Evolutionary conservation across 495 filamentous ascomycete species (phyloP), one percentile per base, ranked within the genome.

Genomic region (Amorphotheca resinae): DNA sequence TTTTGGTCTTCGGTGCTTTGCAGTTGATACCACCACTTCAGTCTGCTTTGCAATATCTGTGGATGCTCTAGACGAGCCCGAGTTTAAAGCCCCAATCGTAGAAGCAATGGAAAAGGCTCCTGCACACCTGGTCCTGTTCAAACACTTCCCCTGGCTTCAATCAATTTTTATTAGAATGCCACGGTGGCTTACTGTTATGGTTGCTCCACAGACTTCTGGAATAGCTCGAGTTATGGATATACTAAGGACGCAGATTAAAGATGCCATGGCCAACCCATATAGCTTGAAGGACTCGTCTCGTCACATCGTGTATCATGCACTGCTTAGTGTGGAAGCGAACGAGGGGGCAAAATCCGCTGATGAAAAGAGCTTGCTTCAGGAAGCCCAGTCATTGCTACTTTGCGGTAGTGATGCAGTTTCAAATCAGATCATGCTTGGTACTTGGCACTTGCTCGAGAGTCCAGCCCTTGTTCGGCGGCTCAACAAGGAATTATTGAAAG

Each of bases 341-440:
- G 33, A 39, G 9, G 51, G 38, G 28, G 46, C 33, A 6, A 44
- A 36, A n/a, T 33, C 58, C 16, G 49, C 52, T 12, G 26, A 36
- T 15, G 33, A 46, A 4, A 34, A 42, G 20, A 48, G 43, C 40
- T 41, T 67, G 18, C 51, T 47, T 25, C 58, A 64, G 9, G 64
- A 67, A 50, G 54, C 58, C 4, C 52, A 58, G 42, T 42, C 54
- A 2, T 38, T 68, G 34, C 37, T 70, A 18, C 62, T 66, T 44
- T 65, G 53, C 4, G 67, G 65, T 4, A 50, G 54, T 4, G 60
- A 70, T 43, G 66, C 66, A 11, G 54, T 58, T 9, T 60, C 45
- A 2, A 54, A 55, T 22, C 46, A 63, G 2, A 45, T 70, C 16
- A 50, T 56, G 2, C 33, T 56, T 3, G 62, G 59, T 2, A 44